A percentile compares a stretch with the other conserved stretches of the same genome.
These are phyloP conservation scores for Suhomyces chickasaworum DNA, from an alignment of 1,139 yeast genomes.

Conservation along the genomic window DNA sequence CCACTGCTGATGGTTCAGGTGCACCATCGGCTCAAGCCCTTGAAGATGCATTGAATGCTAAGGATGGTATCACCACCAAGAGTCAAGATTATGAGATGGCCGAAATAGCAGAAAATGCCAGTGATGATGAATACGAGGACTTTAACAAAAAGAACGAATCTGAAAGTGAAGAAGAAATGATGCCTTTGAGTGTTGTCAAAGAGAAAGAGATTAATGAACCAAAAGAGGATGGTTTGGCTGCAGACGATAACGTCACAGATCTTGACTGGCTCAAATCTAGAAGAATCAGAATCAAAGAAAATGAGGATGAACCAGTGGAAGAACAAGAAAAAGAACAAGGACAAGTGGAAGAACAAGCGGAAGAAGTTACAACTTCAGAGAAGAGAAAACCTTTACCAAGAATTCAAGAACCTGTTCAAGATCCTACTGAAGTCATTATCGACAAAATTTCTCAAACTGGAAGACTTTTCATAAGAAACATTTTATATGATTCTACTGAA, in stretches of 20 bases:
- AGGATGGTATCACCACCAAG: constrained; percentile 19
- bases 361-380: constrained; percentile 14
- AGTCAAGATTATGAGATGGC: constrained; percentile 25
- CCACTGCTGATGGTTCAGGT: constrained; percentile 54
- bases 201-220: constrained; percentile 13
- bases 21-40: constrained; percentile 49
- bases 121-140: constrained; percentile 71
- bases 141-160: constrained; percentile 35
- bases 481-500: constrained; percentile 78
- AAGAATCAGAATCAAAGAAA: constrained; percentile 64
- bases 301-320: constrained; percentile 13
- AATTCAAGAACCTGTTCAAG: constrained; percentile 6
- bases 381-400: background rate
- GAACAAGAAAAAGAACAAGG: constrained; percentile 14
- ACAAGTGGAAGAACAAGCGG: no score
- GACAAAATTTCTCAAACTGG: constrained; percentile 68
- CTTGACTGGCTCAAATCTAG: constrained; percentile 85
- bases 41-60: constrained; percentile 40
- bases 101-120: constrained; percentile 45
- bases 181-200: constrained; percentile 19
- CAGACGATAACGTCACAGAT: constrained; percentile 66
- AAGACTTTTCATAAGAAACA: constrained; percentile 84
- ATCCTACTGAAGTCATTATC: constrained; percentile 16
- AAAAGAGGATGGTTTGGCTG: constrained; percentile 35
- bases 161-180: constrained; percentile 25